Base-by-base conservation (phyloP, 441 rosid genomes). In the Erodium trifolium region DNA sequence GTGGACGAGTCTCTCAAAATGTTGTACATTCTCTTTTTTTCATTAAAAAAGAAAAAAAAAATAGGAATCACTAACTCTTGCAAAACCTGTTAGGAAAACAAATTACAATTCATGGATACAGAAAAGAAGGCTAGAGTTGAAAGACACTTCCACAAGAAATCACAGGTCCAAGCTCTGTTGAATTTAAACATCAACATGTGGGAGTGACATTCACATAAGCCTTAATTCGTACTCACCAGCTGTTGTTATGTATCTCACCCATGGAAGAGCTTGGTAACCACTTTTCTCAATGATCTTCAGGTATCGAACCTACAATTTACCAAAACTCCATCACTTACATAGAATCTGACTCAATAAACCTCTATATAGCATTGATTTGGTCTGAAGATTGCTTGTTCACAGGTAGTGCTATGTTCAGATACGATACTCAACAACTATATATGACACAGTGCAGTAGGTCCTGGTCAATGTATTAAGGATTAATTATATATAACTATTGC, bases 191-290 rank as follows among this genome's bases (percentile, higher is more conserved):
- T 23, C 27, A 23, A 23, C 27, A 23, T 0, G 27, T 23, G 27
- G 27, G 27, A 23, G 27, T 23, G 27, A 23, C 27, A 23, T 23
- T 81, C 78, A 83, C 62, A 87, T 79, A 71, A 92, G 96, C 77
- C 94, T 78, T 67, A 90, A 81, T 79, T 92, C 95, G 67, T 90
- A 92, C 71, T 88, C 95, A 34, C 95, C 96, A 41, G 92, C 95
- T 93, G 84, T 90, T 27, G 96, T 23, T 23, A 23, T 23, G 27
- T 23, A 23, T 23, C 27, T 23, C 2, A 23, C 27, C 27, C 27
- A 23, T 88, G 92, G 92, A 74, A 87, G 93, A 49, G 95, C 88
- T 55, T 92, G 98, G 70, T 88, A 90, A 11, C 96, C 97, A 4
- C 91, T 90, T 81, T 92, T 92, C 71, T 88, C 93, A 47, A 92